Evolutionary conservation across 2,329 filamentous ascomycete species (phyloP).

Genomic region (Fusarium liriodendri): DNA sequence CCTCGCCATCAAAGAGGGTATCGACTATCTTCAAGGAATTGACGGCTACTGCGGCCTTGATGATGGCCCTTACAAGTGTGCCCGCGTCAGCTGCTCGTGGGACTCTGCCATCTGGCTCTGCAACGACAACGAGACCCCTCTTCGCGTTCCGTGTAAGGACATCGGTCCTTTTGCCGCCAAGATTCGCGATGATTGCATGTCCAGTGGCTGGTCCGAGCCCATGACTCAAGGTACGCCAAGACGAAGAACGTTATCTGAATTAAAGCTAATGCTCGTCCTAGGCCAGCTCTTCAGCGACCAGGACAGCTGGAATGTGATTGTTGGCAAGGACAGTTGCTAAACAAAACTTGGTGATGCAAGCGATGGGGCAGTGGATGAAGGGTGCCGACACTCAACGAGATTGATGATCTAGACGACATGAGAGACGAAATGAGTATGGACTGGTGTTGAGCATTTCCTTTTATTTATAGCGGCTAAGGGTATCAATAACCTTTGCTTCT

Average conservation of each 20-base stretch:
- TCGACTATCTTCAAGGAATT: neutral
- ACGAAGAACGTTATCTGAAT: accelerated
- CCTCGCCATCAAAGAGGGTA: neutral
- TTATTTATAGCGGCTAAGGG: too few species aligned
- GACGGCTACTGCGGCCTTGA: neutral
- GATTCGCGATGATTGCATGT: constrained; percentile 1
- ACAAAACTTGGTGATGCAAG: neutral
- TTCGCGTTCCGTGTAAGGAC: constrained; percentile 6
- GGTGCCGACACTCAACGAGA: neutral
- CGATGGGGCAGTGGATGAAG: neutral
- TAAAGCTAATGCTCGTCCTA: neutral
- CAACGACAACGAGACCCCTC: constrained; percentile 4
- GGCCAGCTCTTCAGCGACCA: neutral
- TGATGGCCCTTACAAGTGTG: constrained; percentile 7
- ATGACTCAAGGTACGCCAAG: neutral
- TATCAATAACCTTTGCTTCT: neutral
- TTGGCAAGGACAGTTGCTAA: constrained; percentile 9
- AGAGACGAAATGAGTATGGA: neutral
- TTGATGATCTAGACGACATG: neutral
- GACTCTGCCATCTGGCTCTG: constrained; percentile 16
- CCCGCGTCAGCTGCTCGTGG: constrained; percentile 5
- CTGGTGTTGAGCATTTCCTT: neutral
- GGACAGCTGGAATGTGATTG: constrained; percentile 6
- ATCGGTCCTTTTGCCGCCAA: neutral
- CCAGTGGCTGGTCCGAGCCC: neutral